Evolutionary conservation across 257 asterid genomes (phyloP).

Genomic region (Apocynum venetum): DNA sequence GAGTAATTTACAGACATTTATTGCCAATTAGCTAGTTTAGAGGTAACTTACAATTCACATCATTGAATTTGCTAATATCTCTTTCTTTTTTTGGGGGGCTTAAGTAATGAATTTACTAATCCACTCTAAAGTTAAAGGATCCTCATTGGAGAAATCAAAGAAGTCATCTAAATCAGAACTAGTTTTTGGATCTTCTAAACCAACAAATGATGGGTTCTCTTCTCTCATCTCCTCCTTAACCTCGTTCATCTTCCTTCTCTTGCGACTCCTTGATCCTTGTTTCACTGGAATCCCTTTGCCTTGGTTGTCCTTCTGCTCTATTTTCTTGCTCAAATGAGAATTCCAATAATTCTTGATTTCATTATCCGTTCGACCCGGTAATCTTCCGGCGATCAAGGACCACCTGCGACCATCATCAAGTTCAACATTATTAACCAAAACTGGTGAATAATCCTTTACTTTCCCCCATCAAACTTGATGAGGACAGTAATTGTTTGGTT

Average conservation of each 20-base stretch:
- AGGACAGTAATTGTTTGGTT: neutral
- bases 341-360: conserved; percentile 39
- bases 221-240: conserved; percentile 18
- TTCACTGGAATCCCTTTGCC: conserved; percentile 26
- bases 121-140: conserved; percentile 57
- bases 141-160: conserved; percentile 57
- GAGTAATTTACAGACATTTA: too few relatives aligned
- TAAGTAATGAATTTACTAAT: conserved; percentile 33
- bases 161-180: conserved; percentile 38
- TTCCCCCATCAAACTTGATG: neutral
- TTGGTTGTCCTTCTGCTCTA: conserved; percentile 19
- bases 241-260: conserved; percentile 14
- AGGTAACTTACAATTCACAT: neutral
- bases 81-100: too few relatives aligned
- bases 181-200: conserved; percentile 21
- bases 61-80: too few relatives aligned
- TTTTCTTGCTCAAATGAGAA: conserved; percentile 29
- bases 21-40: neutral
- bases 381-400: conserved; percentile 35
- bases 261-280: conserved; percentile 22
- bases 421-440: neutral
- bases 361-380: conserved; percentile 37
- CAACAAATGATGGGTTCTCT: conserved; percentile 7
- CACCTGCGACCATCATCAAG: conserved; percentile 20
- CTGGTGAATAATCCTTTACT: neutral